Conservation (phyloP, 345 rosid species). For the Garcia nutans region DNA sequence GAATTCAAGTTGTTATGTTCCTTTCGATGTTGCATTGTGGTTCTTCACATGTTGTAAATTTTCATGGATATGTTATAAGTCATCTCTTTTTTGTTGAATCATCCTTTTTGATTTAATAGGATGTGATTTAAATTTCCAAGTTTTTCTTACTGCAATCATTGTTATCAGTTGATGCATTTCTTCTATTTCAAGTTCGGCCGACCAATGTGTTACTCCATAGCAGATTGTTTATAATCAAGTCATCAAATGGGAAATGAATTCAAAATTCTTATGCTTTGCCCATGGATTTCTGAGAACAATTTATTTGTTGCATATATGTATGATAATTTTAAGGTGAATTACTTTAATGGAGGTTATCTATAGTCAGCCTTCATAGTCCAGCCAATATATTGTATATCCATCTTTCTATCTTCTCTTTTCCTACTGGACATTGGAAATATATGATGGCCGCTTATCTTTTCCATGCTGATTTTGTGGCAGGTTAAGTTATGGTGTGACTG, state of each 20-base stretch:
- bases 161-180: neutral
- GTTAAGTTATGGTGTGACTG: constrained; percentile 97
- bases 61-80: neutral
- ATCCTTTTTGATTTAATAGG: neutral
- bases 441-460: neutral
- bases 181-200: neutral
- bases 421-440: neutral
- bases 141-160: neutral
- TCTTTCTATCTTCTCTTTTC: neutral
- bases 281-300: neutral
- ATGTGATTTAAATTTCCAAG: neutral
- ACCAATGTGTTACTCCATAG: neutral
- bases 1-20: neutral
- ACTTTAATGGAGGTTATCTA: neutral
- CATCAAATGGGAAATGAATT: neutral
- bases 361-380: neutral
- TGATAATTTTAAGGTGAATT: neutral
- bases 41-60: neutral
- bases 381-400: neutral
- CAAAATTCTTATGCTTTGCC: neutral
- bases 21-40: too few relatives aligned
- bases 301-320: neutral
- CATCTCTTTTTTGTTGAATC: neutral
- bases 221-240: neutral
- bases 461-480: constrained; percentile 31